Evolutionary conservation across 2,329 filamentous ascomycete genomes (phyloP), one percentile per base, ranked within the genome.

Genomic region (Alternaria triticimaculans): DNA sequence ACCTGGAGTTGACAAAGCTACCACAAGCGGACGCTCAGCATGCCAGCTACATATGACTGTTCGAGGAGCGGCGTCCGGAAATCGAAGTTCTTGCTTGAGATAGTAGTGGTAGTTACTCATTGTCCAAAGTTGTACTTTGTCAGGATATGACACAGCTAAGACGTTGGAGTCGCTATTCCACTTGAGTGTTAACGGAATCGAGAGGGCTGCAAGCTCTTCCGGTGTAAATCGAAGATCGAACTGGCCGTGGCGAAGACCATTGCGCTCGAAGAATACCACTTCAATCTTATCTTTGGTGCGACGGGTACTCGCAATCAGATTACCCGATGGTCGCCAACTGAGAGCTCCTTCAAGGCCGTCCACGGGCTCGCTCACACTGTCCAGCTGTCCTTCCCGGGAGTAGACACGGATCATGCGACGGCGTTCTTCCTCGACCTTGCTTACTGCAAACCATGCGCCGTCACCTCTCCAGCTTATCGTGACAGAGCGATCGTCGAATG

Each of bases 21-120:
- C 84, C 14, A 88, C 87, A 33, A 97, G 82, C 4, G 94, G 83
- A 77, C 92, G 94, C 76, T 98, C 96, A 1, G 93, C 88, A 78
- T 99, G 93, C 96, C 96, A 99, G 26, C 65, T 75, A 60, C 64
- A 76, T 50, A 61, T 60, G 28, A 68, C 70, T 20, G 62, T 71
- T 15, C 43, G 59, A 7, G 60, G 25, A 18, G 61, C 58, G 55
- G 55, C 41, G 28, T 75, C 72, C 5, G 76, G 75, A 26, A 77
- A 75, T 3, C 57, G 54, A 7, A 97, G 85, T 76, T 97, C 94
- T 78, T 97, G 94, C 82, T 99, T 99, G 15, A 99, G 85, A 78
- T 98, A 98, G 88, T 96, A 99, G 77, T 98, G 93, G 72, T 99
- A 99, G 78, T 99, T 99, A 20, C 93, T 92, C 86, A 91, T 97